Evolutionary conservation across 495 filamentous ascomycete genomes (phyloP).

Genomic region (Aspergillus coremiiformis): DNA sequence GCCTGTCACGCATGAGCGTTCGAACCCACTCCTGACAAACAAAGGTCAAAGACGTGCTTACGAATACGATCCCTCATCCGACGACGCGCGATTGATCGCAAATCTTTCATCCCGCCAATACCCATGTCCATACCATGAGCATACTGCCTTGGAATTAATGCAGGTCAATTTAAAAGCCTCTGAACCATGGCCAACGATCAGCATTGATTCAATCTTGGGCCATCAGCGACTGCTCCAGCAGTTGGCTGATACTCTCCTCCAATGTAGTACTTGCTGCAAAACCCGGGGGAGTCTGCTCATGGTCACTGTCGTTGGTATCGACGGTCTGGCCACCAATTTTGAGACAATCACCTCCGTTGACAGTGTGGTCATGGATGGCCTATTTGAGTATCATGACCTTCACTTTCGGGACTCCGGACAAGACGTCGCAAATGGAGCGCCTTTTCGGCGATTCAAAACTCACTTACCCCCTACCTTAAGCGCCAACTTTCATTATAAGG

Average conservation of each 20-base stretch:
- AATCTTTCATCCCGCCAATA: not conserved
- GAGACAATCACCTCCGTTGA: slow-evolving; percentile 18
- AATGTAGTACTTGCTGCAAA: slow-evolving; percentile 26
- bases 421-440: not conserved
- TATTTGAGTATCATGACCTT: slow-evolving; percentile 10
- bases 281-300: slow-evolving; percentile 26
- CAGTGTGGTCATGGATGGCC: slow-evolving; percentile 10
- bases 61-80: slow-evolving; percentile 1
- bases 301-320: slow-evolving; percentile 28
- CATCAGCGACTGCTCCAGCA: slow-evolving; percentile 25
- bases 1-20: not conserved
- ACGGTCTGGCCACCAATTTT: slow-evolving; percentile 26
- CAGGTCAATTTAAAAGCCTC: slow-evolving; percentile 15
- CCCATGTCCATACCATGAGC: slow-evolving; percentile 20
- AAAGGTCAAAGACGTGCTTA: not conserved
- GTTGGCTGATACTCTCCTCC: slow-evolving; percentile 25
- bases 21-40: not conserved
- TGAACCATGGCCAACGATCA: slow-evolving; percentile 10
- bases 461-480: no score
- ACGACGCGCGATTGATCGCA: not conserved
- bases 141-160: slow-evolving; percentile 15
- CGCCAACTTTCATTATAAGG: slow-evolving; percentile 11
- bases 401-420: slow-evolving; percentile 3
- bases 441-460: slow-evolving; percentile 6
- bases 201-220: slow-evolving; percentile 27